These are phyloP conservation scores for Parietaria judaica DNA, from an alignment of 306 rosid species.

Conservation along the genomic window DNA sequence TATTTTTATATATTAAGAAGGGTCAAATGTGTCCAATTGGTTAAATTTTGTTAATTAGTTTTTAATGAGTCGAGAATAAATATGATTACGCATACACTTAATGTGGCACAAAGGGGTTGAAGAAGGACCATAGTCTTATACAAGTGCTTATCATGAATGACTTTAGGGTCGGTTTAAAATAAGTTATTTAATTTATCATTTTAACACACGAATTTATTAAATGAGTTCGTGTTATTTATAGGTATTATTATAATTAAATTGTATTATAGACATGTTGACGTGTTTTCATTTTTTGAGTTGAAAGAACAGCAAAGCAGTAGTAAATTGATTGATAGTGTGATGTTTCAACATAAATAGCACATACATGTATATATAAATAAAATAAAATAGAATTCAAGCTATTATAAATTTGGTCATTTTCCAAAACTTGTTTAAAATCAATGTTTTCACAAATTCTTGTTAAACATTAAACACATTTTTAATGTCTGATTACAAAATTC, in stretches of 20 bases:
- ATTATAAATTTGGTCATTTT: constrained; percentile 1
- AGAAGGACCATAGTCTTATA: background rate
- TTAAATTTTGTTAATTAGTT: background rate
- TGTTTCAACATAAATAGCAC: constrained; percentile 9
- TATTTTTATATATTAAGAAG: background rate
- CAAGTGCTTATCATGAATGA: constrained; percentile 14
- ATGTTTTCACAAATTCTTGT: constrained; percentile 1
- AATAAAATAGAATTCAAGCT: background rate
- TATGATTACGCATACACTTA: constrained; percentile 15
- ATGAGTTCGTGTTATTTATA: constrained; percentile 8
- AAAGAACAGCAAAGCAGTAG: constrained; percentile 9
- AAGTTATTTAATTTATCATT: background rate
- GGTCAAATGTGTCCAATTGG: constrained; percentile 4
- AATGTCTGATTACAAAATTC: constrained; percentile 3
- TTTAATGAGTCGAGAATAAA: background rate
- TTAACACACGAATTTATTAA: background rate
- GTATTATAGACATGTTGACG: constrained; percentile 1
- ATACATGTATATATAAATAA: no score
- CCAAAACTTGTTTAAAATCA: constrained; percentile 8
- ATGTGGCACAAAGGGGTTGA: constrained; percentile 9
- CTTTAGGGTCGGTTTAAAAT: background rate
- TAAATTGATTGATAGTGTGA: constrained; percentile 8
- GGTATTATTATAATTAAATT: background rate
- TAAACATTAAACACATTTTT: background rate
- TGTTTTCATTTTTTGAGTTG: constrained; percentile 8